These are phyloP conservation scores for Anthracocystis walkeri DNA, from an alignment of 1,284 basidiomycete species.

Conservation along the genomic window DNA sequence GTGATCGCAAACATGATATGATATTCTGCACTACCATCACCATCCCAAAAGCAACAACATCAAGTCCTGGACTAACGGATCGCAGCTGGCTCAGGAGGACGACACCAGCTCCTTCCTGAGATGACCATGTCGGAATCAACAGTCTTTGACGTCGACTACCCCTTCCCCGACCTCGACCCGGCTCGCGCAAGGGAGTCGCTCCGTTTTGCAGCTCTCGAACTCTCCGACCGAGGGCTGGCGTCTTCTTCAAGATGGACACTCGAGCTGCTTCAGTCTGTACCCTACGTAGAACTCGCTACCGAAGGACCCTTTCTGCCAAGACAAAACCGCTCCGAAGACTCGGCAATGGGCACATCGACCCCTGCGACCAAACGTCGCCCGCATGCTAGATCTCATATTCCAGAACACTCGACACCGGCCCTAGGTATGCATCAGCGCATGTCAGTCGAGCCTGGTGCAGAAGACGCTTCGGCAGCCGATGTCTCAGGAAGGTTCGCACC, in stretches of 20 bases:
- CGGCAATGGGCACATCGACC: slow-evolving; percentile 30
- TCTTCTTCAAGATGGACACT: slow-evolving; percentile 59
- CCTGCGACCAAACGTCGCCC: slow-evolving; percentile 35
- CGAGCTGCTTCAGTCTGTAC: slow-evolving; percentile 57
- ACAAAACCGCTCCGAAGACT: slow-evolving; percentile 12
- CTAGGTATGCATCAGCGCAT: slow-evolving; percentile 50
- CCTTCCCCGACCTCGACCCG: slow-evolving; percentile 54
- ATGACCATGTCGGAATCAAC: slow-evolving; percentile 33
- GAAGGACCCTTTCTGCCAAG: slow-evolving; percentile 2
- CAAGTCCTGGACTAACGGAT: neutral
- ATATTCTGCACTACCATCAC: neutral
- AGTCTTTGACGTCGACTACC: slow-evolving; percentile 44
- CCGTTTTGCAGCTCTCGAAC: slow-evolving; percentile 41
- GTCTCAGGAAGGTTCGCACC: slow-evolving; percentile 30
- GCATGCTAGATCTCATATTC: slow-evolving; percentile 29
- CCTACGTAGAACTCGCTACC: slow-evolving; percentile 5
- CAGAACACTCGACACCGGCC: slow-evolving; percentile 65
- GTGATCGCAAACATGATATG: neutral
- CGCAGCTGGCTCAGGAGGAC: neutral
- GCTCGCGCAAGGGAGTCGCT: slow-evolving; percentile 37
- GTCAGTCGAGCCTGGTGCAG: slow-evolving; percentile 37
- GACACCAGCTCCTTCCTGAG: neutral
- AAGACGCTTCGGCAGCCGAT: slow-evolving; percentile 27
- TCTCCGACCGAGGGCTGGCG: slow-evolving; percentile 48
- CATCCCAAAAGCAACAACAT: neutral